Evolutionary conservation across 2,329 filamentous ascomycete species (phyloP).

Genomic region (Paraphoma chrysanthemicola): DNA sequence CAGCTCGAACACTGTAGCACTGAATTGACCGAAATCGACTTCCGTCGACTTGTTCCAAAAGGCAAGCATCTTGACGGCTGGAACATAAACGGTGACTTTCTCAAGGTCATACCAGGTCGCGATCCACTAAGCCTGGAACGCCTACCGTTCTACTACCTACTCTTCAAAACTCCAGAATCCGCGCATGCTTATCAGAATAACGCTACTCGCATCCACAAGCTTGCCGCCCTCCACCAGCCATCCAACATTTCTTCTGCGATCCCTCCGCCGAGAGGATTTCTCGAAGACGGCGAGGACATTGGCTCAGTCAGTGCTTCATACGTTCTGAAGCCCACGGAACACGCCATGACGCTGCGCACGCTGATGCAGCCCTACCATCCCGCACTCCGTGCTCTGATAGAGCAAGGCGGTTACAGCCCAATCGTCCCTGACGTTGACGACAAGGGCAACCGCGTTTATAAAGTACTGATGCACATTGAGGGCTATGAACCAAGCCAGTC

Average conservation of each 20-base stretch:
- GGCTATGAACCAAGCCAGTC: constrained; percentile 40
- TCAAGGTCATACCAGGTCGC: constrained; percentile 69
- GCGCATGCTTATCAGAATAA: constrained; percentile 68
- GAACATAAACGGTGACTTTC: constrained; percentile 64
- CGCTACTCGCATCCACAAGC: constrained; percentile 58
- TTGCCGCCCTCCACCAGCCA: constrained; percentile 55
- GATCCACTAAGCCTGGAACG: constrained; percentile 69
- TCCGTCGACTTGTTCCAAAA: constrained; percentile 69
- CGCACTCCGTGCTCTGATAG: constrained; percentile 43
- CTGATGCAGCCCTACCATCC: constrained; percentile 51
- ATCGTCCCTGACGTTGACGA: constrained; percentile 28
- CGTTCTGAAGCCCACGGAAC: constrained; percentile 50
- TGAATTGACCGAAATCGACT: constrained; percentile 70
- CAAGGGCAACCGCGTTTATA: constrained; percentile 28
- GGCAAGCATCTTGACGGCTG: constrained; percentile 72
- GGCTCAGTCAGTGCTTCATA: constrained; percentile 53
- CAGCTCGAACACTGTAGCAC: constrained; percentile 60
- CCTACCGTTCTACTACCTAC: constrained; percentile 70
- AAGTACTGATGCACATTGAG: constrained; percentile 44
- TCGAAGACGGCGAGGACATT: constrained; percentile 57
- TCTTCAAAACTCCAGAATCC: constrained; percentile 68
- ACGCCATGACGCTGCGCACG: constrained; percentile 30
- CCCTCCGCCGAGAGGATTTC: constrained; percentile 51
- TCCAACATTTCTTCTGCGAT: constrained; percentile 52
- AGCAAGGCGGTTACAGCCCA: constrained; percentile 41